Evolutionary conservation across 139 green algal genomes (phyloP), one percentile per base, ranked within the genome.

Genomic region (Bryopsis sp.): DNA sequence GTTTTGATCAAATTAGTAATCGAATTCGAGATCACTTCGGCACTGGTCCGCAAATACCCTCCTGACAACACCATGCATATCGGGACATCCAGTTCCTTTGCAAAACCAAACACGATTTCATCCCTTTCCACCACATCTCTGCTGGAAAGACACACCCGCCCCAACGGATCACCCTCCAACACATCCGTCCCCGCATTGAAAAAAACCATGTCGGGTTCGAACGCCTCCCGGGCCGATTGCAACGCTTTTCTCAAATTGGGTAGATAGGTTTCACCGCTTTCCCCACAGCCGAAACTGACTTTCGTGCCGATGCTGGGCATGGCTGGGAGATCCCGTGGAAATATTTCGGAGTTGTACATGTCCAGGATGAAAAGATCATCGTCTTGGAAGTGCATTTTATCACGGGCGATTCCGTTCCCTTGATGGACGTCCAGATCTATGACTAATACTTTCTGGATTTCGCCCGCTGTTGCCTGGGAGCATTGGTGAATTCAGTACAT

Each of bases 51-150:
- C 0, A 78, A 72, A 75, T 93, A 93, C 1, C 88, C 88, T 1
- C 88, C 88, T 15, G 74, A 84, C n/a, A 91, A 75, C 36, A 86
- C 67, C 85, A 89, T 88, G 0, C 78, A 64, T 11, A 94, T 82
- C 2, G 88, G 88, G 3, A 74, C 77, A 0, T 71, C 19, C n/a
- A 63, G 58, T 0, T 74, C 31, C 48, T 75, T 43, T 0, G 78
- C 76, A 47, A 75, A 76, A 1, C 54, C 24, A 59, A 83, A 95
- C 34, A 95, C 81, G 54, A 80, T 70, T 50, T 84, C 69, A 47
- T 92, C 86, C 0, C 85, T 60, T 39, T 65, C 32, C 32, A 65
- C 43, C 7, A 65, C 58, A n/a, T 7, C 58, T 46, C 43, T 5
- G 32, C 32, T 8, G 24, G 28, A 47, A 7, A 65, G 32, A 46